Evolutionary conservation across 1,139 yeast genomes (phyloP), one percentile per base, ranked within the genome.

Genomic region (Yamadazyma jaroonii): DNA sequence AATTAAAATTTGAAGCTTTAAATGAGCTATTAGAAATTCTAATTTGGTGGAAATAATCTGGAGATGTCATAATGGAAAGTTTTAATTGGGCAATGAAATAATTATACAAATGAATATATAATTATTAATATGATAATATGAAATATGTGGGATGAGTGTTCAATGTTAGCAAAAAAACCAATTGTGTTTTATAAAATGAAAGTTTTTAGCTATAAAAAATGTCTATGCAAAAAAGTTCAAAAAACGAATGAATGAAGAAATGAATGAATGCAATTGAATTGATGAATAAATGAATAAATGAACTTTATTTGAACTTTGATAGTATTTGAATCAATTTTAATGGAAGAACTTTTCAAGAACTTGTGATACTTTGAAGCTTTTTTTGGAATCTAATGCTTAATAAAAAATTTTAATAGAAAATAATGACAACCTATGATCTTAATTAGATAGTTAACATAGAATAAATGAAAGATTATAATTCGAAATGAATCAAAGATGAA

Each of bases 41-140:
- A 25, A 62, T 57, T 38, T 62, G 67, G 43, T 64, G 70, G 51
- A 63, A 66, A 29, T 55, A 47, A 52, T 67, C 72, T 14, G 73
- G 73, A 4, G 71, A 59, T 23, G 44, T 50, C 39, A 36, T 38
- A 20, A 13, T n/a, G n/a, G n/a, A n/a, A n/a, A n/a, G n/a, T 35
- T 25, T 17, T 24, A 8, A n/a, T n/a, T 6, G 13, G 7, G 25
- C 21, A 20, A 12, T 20, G 14, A 30, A 30, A 15, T 7, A 4
- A n/a, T 21, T 30, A 11, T 21, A 11, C 11, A 25, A 23, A 9
- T 23, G 25, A 23, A 23, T 23, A n/a, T 23, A n/a, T 23, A 23
- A 23, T 23, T 23, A n/a, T 9, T 5, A 9, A 5, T 5, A 23
- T 23, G 11, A 23, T 8, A 30, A 17, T 30, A 22, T 10, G 32